Conservation (phyloP, 352 stramenopile genomes). For the Halophytophthora batemanensis region DNA sequence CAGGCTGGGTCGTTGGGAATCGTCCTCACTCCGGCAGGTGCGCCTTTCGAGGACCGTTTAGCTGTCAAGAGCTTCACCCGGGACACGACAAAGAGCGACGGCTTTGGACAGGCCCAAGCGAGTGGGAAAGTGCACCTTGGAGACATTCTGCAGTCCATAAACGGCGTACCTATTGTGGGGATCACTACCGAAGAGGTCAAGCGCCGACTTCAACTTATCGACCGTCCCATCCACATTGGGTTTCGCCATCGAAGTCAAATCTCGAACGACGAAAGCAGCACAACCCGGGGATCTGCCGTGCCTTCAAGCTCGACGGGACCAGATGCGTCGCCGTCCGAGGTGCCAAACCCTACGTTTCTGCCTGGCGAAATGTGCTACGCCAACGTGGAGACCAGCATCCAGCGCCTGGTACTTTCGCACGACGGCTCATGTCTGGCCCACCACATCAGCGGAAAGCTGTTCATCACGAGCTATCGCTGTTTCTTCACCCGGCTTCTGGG, state of each 20-base stretch:
- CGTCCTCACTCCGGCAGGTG: conserved; percentile 50
- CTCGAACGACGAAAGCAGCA: conserved; percentile 6
- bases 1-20: conserved; percentile 61
- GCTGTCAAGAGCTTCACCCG: conserved; percentile 72
- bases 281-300: conserved; percentile 3
- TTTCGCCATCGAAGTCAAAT: conserved; percentile 46
- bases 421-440: conserved; percentile 68
- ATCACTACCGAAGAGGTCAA: conserved; percentile 82
- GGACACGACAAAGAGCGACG: conserved; percentile 27
- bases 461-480: conserved; percentile 83
- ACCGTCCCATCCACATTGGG: conserved; percentile 62
- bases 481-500: conserved; percentile 62
- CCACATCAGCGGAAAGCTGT: conserved; percentile 74
- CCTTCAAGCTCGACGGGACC: background rate
- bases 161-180: conserved; percentile 65
- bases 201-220: conserved; percentile 67
- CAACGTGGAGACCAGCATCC: conserved; percentile 70
- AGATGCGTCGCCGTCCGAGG: conserved; percentile 13
- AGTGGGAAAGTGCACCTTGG: conserved; percentile 59
- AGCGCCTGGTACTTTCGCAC: conserved; percentile 52
- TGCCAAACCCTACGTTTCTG: conserved; percentile 39
- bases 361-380: conserved; percentile 78
- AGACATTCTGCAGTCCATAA: conserved; percentile 79
- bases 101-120: conserved; percentile 53
- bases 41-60: conserved; percentile 49